Conservation (phyloP, 1,284 basidiomycete genomes). For the Sparassis latifolia region DNA sequence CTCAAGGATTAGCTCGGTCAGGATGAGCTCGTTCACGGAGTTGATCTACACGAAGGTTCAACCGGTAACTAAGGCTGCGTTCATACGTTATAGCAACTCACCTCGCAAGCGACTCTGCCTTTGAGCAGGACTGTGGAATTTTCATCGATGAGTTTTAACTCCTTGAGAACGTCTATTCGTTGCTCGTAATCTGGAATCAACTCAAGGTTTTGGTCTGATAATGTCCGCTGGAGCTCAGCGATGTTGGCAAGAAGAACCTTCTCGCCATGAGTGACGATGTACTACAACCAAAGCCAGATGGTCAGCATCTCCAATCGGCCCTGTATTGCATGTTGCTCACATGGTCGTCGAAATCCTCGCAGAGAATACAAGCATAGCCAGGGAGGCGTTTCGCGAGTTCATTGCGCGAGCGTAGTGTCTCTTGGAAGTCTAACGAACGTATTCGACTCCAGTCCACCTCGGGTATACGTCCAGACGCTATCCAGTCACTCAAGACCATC, state of each 20-base stretch:
- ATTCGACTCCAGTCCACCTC: constrained; percentile 86
- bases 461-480: constrained; percentile 39
- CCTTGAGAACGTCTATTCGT: constrained; percentile 85
- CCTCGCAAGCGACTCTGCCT: constrained; percentile 97
- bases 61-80: background rate
- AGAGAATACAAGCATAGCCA: constrained; percentile 46
- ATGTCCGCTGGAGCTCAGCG: constrained; percentile 65
- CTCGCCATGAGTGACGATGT: constrained; percentile 66
- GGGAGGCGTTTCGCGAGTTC: constrained; percentile 38
- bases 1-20: constrained; percentile 96
- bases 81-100: constrained; percentile 22
- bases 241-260: constrained; percentile 73
- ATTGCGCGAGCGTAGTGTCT: constrained; percentile 62
- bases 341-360: constrained; percentile 61
- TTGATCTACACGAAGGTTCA: constrained; percentile 66
- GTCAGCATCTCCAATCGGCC: background rate
- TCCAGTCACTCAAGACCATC: constrained; percentile 50
- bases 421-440: constrained; percentile 89
- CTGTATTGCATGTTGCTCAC: constrained; percentile 34
- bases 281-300: constrained; percentile 39
- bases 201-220: constrained; percentile 96
- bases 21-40: constrained; percentile 90
- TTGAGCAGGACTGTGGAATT: constrained; percentile 94
- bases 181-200: constrained; percentile 97
- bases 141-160: constrained; percentile 89